These are phyloP conservation scores for Cornus kousa DNA, from an alignment of 148 eudicot genomes.

Conservation along the genomic window DNA sequence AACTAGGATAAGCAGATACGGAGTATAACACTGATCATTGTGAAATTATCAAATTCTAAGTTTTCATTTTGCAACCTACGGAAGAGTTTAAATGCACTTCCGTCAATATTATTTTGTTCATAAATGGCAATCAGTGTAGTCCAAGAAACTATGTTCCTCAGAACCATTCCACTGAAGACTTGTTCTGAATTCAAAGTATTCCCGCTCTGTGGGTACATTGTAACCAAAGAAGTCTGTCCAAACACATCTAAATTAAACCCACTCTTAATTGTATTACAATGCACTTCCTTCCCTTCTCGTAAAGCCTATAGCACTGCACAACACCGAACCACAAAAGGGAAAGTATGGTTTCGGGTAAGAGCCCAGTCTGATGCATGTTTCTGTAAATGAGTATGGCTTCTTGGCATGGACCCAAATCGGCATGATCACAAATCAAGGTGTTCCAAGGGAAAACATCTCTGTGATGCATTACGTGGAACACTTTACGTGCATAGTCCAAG, in stretches of 20 bases:
- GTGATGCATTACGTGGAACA: conserved; percentile 22
- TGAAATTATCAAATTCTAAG: conserved; percentile 19
- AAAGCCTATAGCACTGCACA: conserved; percentile 15
- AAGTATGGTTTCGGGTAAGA: conserved; percentile 21
- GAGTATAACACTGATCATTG: conserved; percentile 19
- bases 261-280: too few species aligned
- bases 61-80: conserved; percentile 13
- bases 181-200: background rate
- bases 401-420: conserved; percentile 14
- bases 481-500: conserved; percentile 30
- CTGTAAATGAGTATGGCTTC: conserved; percentile 16
- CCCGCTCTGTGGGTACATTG: conserved; percentile 19
- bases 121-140: conserved; percentile 30
- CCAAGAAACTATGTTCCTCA: conserved; percentile 19
- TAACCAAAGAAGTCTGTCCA: conserved; percentile 9
- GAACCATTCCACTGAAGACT: conserved; percentile 14
- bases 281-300: conserved; percentile 23
- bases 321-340: conserved; percentile 17
- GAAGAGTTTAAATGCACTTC: conserved; percentile 17
- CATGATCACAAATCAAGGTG: conserved; percentile 20
- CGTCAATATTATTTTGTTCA: conserved; percentile 18
- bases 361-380: conserved; percentile 18
- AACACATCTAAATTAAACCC: too few species aligned
- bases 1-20: conserved; percentile 23
- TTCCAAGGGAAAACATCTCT: conserved; percentile 20